Conservation (phyloP, 495 filamentous ascomycete species). For the Copromyces sp. region DNA sequence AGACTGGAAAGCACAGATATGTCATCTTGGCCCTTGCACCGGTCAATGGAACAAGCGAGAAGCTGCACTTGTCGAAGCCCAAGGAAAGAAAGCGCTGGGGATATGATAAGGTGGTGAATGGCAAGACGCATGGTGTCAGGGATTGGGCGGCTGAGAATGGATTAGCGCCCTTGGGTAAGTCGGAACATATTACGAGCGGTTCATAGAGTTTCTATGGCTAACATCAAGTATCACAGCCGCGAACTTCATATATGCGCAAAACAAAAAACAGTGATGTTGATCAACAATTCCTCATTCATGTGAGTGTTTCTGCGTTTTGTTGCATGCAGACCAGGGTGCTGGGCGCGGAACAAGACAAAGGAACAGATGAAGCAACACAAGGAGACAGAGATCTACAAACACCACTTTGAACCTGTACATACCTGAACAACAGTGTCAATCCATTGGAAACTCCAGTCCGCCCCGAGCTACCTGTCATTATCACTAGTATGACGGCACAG, state of each 20-base stretch:
- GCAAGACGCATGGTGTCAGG: conserved; percentile 45
- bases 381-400: background rate
- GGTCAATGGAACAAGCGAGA: conserved; percentile 28
- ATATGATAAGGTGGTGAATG: conserved; percentile 19
- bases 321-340: background rate
- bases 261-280: conserved; percentile 44
- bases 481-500: background rate
- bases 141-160: conserved; percentile 55
- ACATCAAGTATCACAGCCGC: conserved; percentile 32
- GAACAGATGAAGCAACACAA: background rate
- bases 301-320: background rate
- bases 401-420: background rate
- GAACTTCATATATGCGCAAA: conserved; percentile 56
- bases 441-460: background rate
- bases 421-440: background rate
- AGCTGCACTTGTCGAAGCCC: conserved; percentile 41
- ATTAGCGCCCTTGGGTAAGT: conserved; percentile 50
- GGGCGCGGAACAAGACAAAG: background rate
- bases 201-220: background rate
- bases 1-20: conserved; percentile 60
- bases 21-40: conserved; percentile 50
- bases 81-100: conserved; percentile 55
- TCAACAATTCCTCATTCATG: background rate
- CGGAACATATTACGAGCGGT: background rate
- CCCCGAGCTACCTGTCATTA: background rate